Conservation (phyloP, 2,329 filamentous ascomycete species). For the Paecilomyces sp. region DNA sequence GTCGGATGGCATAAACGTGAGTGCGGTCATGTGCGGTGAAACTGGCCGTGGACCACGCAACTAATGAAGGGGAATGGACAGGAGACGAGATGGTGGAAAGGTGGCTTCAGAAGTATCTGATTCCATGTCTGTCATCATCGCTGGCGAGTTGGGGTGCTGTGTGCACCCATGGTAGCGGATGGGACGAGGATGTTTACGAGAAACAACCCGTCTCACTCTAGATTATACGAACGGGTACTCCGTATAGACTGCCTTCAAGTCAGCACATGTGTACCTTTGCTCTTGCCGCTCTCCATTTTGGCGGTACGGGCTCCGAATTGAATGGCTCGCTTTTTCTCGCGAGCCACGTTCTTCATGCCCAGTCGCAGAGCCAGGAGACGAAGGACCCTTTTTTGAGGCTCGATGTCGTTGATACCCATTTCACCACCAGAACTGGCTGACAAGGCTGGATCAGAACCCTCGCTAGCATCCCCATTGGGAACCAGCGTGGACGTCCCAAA, state of each 20-base stretch:
- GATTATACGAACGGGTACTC: neutral
- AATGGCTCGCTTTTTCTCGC: constrained; percentile 90
- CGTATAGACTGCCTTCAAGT: constrained; percentile 13
- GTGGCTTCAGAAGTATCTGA: constrained; percentile 37
- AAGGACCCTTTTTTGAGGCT: constrained; percentile 74
- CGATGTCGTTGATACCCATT: constrained; percentile 39
- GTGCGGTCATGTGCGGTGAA: neutral
- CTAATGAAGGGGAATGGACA: neutral
- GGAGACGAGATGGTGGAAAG: constrained; percentile 1
- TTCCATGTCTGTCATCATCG: constrained; percentile 33
- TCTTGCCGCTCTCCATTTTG: constrained; percentile 64
- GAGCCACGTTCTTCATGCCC: constrained; percentile 63
- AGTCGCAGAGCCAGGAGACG: constrained; percentile 68
- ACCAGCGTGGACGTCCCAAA: constrained; percentile 52
- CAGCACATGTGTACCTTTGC: constrained; percentile 59
- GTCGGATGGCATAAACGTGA: neutral
- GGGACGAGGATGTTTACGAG: neutral
- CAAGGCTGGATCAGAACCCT: neutral
- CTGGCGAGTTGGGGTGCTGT: constrained; percentile 10
- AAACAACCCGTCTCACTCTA: neutral
- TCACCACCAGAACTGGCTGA: constrained; percentile 2
- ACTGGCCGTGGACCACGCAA: constrained; percentile 4
- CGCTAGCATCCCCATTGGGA: neutral
- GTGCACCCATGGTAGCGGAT: too few relatives aligned
- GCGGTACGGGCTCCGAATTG: constrained; percentile 78